Evolutionary conservation across 1,139 yeast genomes (phyloP), one percentile per base, ranked within the genome.

Genomic region (Geotrichum fermentans): DNA sequence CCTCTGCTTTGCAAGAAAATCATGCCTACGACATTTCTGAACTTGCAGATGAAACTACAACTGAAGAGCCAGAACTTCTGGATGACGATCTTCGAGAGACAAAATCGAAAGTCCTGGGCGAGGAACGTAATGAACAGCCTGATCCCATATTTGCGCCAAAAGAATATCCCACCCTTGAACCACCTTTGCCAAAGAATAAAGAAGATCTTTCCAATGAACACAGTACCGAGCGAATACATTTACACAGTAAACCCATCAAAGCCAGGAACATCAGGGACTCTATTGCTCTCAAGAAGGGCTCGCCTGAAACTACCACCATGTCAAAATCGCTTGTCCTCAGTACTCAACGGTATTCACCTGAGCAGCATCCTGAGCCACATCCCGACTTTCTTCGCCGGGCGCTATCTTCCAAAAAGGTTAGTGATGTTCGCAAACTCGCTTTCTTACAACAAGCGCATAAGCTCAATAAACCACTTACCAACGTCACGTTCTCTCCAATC

Each of bases 361-460:
- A 24, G 14, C 8, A 4, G 8, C 10, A 3, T 16, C 17, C 20
- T 11, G 33, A 22, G 18, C 41, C 35, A 7, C 35, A 29, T 7
- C 24, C 34, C 14, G 28, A 28, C 21, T 4, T 40, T 4, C 16
- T 40, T 30, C 43, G 43, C 24, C 35, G 14, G 4, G 43, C 43
- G 4, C 24, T 40, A 13, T 18, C 20, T n/a, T 11, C 43, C 17
- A 40, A 29, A 11, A 29, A 40, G 24, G 17, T 39, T 13, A 18
- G 22, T 34, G 43, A 44, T 3, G 32, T 44, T 2, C 30, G 43
- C 7, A 32, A 40, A 22, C 32, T 45, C 22, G 39, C 39, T 3
- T 45, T 45, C 35, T 16, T 38, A 17, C 43, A 39, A 33, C 48
- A 35, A 11, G 48, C 48, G 3, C 39, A 33, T 8, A 30, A 33